These are phyloP conservation scores for Zoysia pacifica DNA, from an alignment of 176 grass and related monocot genomes.

Conservation along the genomic window DNA sequence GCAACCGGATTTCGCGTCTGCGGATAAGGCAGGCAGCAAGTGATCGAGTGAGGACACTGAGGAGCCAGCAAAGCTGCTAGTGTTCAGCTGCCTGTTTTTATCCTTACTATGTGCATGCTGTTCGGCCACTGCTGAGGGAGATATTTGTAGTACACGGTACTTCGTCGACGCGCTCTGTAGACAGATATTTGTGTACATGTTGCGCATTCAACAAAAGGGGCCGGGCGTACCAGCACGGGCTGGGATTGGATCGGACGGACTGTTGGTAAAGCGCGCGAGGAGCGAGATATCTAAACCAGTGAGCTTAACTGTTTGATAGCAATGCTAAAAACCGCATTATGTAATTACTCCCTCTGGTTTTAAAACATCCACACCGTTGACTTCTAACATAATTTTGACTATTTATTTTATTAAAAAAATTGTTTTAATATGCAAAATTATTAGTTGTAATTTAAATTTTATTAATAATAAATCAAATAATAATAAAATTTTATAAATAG, in stretches of 20 bases:
- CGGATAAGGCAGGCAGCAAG: constrained; percentile 4
- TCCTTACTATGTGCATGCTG: constrained; percentile 3
- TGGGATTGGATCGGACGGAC: not conserved
- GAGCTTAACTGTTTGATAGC: constrained; percentile 50
- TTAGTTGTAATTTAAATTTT: no score
- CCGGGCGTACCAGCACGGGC: not conserved
- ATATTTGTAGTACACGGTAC: constrained; percentile 23
- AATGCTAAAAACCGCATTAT: constrained; percentile 12
- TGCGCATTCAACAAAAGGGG: constrained; percentile 20
- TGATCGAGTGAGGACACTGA: no score
- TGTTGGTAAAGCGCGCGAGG: constrained; percentile 18
- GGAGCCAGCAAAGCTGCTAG: not conserved
- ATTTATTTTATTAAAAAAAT: no score
- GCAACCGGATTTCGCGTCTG: constrained; percentile 32
- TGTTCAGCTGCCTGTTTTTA: constrained; percentile 45
- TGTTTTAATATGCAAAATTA: no score
- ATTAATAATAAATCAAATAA: no score
- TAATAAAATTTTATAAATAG: no score
- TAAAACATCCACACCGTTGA: no score
- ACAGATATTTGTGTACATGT: constrained; percentile 33
- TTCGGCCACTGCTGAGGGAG: not conserved
- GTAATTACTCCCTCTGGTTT: no score
- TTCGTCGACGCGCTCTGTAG: not conserved
- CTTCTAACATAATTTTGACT: no score
- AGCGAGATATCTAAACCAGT: constrained; percentile 37